phyloP scores from a whole-genome alignment of 331 rosid genomes.

The Malus hybrid region DNA sequence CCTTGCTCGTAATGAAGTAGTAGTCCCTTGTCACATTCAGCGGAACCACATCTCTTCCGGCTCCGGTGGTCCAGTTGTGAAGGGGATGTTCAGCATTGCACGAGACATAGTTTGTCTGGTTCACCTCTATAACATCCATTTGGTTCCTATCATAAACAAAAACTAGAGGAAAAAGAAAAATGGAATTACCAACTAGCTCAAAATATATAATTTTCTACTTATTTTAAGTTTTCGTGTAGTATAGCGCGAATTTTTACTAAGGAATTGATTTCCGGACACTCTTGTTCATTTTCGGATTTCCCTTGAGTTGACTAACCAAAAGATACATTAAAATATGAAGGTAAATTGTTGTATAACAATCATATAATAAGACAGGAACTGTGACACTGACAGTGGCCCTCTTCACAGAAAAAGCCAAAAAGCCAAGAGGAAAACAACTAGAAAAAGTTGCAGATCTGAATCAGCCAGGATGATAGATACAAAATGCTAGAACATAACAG shows the following conservation, averaged over 20 bases:
- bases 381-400: not conserved
- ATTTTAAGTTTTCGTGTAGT: not conserved
- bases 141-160: constrained; percentile 96
- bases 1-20: constrained; percentile 78
- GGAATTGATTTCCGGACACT: too few relatives aligned
- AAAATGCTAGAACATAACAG: not conserved
- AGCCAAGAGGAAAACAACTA: not conserved
- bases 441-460: constrained; percentile 33
- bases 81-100: constrained; percentile 68
- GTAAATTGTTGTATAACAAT: not conserved
- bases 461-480: not conserved
- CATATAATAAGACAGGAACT: too few relatives aligned
- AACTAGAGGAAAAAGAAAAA: constrained; percentile 26
- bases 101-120: constrained; percentile 62
- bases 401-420: not conserved
- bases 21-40: constrained; percentile 65
- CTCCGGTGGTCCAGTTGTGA: constrained; percentile 77
- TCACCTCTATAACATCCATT: constrained; percentile 72
- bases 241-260: not conserved
- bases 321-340: not conserved
- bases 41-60: constrained; percentile 89
- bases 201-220: not conserved
- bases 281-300: not conserved
- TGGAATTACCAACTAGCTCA: constrained; percentile 10
- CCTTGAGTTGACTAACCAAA: not conserved